phyloP scores from a whole-genome alignment of 345 rosid genomes.

The Arabis hirsuta region DNA sequence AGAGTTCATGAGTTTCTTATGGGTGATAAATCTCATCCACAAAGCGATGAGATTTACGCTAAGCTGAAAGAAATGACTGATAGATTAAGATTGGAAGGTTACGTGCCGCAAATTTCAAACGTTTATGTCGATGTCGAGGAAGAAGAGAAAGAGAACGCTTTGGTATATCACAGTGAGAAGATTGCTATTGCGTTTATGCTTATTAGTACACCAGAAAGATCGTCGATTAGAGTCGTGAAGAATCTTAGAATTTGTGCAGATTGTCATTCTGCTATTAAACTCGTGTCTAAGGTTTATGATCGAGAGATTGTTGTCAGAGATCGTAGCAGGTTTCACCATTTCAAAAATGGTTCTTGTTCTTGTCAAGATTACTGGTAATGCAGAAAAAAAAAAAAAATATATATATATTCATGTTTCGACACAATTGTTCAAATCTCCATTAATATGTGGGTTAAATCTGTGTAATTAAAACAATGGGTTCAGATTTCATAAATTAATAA shows the following conservation, averaged over 20 bases:
- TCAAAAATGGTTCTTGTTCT: slow-evolving; percentile 67
- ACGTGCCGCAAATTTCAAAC: slow-evolving; percentile 57
- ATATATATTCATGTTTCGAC: background rate
- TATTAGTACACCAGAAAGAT: slow-evolving; percentile 55
- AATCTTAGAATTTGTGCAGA: slow-evolving; percentile 85
- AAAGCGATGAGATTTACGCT: slow-evolving; percentile 53
- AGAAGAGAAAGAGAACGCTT: slow-evolving; percentile 76
- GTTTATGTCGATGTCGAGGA: slow-evolving; percentile 77
- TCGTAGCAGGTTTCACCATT: slow-evolving; percentile 86
- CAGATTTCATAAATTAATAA: background rate
- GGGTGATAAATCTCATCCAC: slow-evolving; percentile 69
- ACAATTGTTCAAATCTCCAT: background rate
- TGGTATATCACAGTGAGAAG: slow-evolving; percentile 85
- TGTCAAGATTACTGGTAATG: slow-evolving; percentile 72
- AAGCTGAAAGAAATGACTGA: slow-evolving; percentile 64
- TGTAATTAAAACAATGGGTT: background rate
- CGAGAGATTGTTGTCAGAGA: slow-evolving; percentile 81
- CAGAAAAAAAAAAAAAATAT: background rate
- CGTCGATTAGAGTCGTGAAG: slow-evolving; percentile 67
- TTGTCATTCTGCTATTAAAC: slow-evolving; percentile 80
- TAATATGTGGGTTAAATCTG: background rate
- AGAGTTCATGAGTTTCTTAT: slow-evolving; percentile 65
- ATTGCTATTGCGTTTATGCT: slow-evolving; percentile 85
- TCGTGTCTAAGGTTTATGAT: slow-evolving; percentile 64
- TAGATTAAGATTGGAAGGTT: slow-evolving; percentile 65